These are phyloP conservation scores for Phaffia tasmanica DNA, from an alignment of 768 basidiomycete species.

Conservation along the genomic window DNA sequence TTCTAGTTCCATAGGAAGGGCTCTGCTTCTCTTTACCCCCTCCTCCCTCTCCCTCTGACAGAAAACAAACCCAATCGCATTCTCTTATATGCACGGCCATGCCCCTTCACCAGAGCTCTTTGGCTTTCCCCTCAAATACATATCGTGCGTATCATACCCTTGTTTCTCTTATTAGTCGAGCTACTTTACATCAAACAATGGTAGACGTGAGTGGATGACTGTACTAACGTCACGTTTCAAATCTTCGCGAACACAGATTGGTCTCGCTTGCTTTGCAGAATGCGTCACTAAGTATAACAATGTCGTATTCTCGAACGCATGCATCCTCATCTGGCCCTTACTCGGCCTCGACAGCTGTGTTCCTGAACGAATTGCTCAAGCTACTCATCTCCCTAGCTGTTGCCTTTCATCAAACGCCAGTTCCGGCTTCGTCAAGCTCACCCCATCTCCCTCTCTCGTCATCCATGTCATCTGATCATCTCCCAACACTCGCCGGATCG, in stretches of 20 bases:
- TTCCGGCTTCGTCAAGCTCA: conserved; percentile 42
- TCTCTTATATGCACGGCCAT: too few species aligned
- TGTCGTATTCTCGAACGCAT: conserved; percentile 88
- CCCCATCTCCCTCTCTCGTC: conserved; percentile 21
- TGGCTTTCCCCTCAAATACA: conserved; percentile 37
- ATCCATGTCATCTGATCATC: background rate
- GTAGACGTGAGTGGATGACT: conserved; percentile 48
- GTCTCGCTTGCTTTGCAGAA: conserved; percentile 49
- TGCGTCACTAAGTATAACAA: conserved; percentile 75
- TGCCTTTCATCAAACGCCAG: conserved; percentile 45
- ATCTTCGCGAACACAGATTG: background rate
- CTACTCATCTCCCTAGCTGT: conserved; percentile 73
- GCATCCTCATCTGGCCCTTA: conserved; percentile 59
- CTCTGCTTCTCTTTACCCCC: too few species aligned
- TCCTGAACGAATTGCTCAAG: conserved; percentile 88
- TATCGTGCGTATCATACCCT: conserved; percentile 32
- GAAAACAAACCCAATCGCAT: too few species aligned
- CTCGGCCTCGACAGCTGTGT: conserved; percentile 81
- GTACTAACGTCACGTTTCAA: background rate
- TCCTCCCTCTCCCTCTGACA: too few species aligned
- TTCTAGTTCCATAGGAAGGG: too few species aligned
- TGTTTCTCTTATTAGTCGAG: background rate
- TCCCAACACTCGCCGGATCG: background rate
- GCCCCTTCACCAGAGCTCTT: conserved; percentile 24
- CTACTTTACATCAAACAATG: conserved; percentile 25